Evolutionary conservation across 768 basidiomycete genomes (phyloP), one percentile per base, ranked within the genome.

Genomic region (Pisolithus marmoratus): DNA sequence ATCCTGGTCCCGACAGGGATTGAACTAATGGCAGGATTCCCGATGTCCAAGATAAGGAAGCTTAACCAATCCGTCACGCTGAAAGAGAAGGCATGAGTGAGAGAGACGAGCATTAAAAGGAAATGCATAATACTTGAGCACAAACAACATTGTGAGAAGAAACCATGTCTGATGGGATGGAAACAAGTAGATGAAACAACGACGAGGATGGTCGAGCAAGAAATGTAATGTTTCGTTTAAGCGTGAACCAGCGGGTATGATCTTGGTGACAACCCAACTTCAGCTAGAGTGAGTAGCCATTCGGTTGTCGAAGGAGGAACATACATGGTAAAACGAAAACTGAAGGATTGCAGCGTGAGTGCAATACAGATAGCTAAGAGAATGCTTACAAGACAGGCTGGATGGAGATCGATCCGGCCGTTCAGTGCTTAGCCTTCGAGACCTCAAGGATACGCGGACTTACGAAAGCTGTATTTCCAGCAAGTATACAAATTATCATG

Each of bases 111-210:
- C 24, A 48, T 22, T 6, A 20, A 29, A 29, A 29, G 36, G 15
- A 22, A 34, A 22, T 29, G 36, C 46, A n/a, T 63, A 83, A 48
- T 61, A 93, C 92, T 82, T 91, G 34, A 95, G 70, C 0, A 72
- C 57, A 4, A 88, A 36, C 22, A 96, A 74, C 22, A 94, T 66
- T 1, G 80, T 78, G 2, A 91, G 55, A 5, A 96, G 79, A 58
- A 95, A 89, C 90, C 92, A 93, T 3, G 94, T 96, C 63, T 96
- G 94, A 60, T 94, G 90, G 0, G 91, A 84, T 0, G 93, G 93
- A 59, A 95, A 95, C 8, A 95, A 77, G 64, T 93, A 90, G 11
- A 92, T 81, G 62, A 88, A 94, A 67, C 93, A 95, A 55, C 90
- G 82, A 11, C 95, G 82, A 12, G 95, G 95, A 63, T 97, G 95